Percentiles rank a stretch among this genome's conserved stretches.
These are phyloP conservation scores for Penicillium psychrofluorescens DNA, from an alignment of 495 filamentous ascomycete species.

Conservation along the genomic window DNA sequence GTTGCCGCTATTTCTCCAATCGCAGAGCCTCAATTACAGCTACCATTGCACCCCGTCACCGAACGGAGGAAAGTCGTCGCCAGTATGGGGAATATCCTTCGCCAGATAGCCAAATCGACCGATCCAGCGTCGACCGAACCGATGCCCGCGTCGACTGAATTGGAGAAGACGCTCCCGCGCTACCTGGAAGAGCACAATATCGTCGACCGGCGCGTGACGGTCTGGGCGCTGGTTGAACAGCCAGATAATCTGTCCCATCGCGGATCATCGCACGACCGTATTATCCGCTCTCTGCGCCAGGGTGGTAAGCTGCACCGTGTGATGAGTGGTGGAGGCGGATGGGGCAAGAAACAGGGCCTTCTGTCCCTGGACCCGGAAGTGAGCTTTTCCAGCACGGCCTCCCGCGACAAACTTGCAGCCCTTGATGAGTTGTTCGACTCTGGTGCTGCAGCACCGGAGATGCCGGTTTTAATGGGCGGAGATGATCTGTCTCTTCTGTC, in stretches of 20 bases:
- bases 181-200: conserved; percentile 47
- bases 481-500: conserved; percentile 34
- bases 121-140: conserved; percentile 28
- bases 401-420: conserved; percentile 4
- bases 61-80: conserved; percentile 53
- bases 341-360: conserved; percentile 79
- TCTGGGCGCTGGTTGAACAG: conserved; percentile 67
- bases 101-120: conserved; percentile 49
- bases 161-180: conserved; percentile 58
- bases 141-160: conserved; percentile 66
- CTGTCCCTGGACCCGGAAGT: conserved; percentile 73
- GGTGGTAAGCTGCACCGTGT: conserved; percentile 58
- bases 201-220: conserved; percentile 43
- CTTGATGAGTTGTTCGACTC: conserved; percentile 18
- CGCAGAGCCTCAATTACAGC: conserved; percentile 17
- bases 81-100: conserved; percentile 78
- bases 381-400: conserved; percentile 18
- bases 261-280: conserved; percentile 12
- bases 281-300: conserved; percentile 16
- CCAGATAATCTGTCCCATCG: conserved; percentile 6
- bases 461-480: conserved; percentile 11
- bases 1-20: conserved; percentile 12
- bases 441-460: conserved; percentile 4
- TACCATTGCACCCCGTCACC: conserved; percentile 60
- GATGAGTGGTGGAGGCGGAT: conserved; percentile 84